Base-by-base conservation (phyloP, 495 filamentous ascomycete species). In the Lasiosphaeris hirsuta region DNA sequence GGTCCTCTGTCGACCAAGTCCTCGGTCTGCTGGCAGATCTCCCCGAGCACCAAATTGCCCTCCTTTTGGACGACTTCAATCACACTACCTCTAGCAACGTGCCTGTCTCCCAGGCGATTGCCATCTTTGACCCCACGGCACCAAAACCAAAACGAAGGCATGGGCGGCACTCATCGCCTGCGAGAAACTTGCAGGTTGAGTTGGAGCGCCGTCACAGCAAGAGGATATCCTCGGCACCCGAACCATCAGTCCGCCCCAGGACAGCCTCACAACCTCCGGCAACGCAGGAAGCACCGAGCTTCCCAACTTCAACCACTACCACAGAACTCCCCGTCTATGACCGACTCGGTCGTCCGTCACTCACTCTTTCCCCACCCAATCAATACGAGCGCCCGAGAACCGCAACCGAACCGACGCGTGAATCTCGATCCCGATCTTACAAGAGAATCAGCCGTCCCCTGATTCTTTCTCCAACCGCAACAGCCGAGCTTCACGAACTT, bases 1-100 rank as follows among this genome's bases (percentile, higher is more conserved):
- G 63, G 17, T 74, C 71, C 39, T 74, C 71, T 10, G 61, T 74
- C 61, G 71, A 74, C 68, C 69, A 67, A 14, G 70, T 72, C 59
- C 59, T 74, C 33, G 69, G 69, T 51, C 68, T 74, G 61, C 67
- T 74, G 57, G 62, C 64, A 45, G 71, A 72, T 54, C 61, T 74
- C 34, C 66, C 69, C 49, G 71, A 74, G 0, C 51, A 36, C 44
- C 66, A 74, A 44, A 69, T 74, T 39, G 52, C 67, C 37, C 19
- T 65, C 10, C 68, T 74, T 10, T 58, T 74, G 18, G 69, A 70
- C 47, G 71, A 74, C 40, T 54, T 72, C 38, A 72, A 74, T 59
- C 67, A 70, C 51, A 72, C 71, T 14, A 67, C 69, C 11, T 36
- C 70, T 10, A 72, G 71, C 64, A 74, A 74, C 53, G 69, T 74